phyloP scores from a whole-genome alignment of 1,139 yeast species.

The Hansenula sp. region DNA sequence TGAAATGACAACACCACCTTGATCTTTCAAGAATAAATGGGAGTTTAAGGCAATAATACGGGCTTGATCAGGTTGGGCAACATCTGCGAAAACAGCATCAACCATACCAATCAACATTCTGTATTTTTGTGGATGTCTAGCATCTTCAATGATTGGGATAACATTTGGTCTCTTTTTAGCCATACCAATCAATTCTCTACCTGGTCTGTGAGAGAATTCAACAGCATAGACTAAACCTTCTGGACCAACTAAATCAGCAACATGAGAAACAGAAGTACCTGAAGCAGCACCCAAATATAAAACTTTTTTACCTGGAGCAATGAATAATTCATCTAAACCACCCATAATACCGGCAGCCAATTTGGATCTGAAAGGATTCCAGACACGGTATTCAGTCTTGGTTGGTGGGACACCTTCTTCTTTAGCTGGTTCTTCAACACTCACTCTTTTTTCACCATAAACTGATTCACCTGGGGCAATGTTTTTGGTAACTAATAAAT shows the following conservation, averaged over 20 bases:
- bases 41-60: constrained; percentile 98
- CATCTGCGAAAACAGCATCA: constrained; percentile 97
- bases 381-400: constrained; percentile 97
- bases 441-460: constrained; percentile 95
- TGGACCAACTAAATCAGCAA: constrained; percentile 97
- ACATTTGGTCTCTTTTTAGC: constrained; percentile 99
- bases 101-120: constrained; percentile 99
- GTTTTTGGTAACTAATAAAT: constrained; percentile 94
- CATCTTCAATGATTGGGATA: constrained; percentile 98
- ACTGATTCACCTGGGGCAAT: constrained; percentile 97
- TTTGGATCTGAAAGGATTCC: constrained; percentile 99
- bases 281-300: constrained; percentile 98
- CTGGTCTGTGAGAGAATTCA: constrained; percentile 99
- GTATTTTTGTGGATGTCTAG: constrained; percentile 99
- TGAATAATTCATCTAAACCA: constrained; percentile 96
- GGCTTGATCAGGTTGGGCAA: constrained; percentile 99
- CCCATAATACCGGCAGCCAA: constrained; percentile 99
- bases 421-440: constrained; percentile 86
- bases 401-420: constrained; percentile 90
- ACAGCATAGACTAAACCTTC: constrained; percentile 98
- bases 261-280: constrained; percentile 98
- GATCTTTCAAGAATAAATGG: constrained; percentile 95
- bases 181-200: constrained; percentile 98
- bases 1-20: constrained; percentile 97
- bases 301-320: constrained; percentile 97